Base-by-base conservation (phyloP, 768 basidiomycete species). In the Gloeopeniophorella convolvens region DNA sequence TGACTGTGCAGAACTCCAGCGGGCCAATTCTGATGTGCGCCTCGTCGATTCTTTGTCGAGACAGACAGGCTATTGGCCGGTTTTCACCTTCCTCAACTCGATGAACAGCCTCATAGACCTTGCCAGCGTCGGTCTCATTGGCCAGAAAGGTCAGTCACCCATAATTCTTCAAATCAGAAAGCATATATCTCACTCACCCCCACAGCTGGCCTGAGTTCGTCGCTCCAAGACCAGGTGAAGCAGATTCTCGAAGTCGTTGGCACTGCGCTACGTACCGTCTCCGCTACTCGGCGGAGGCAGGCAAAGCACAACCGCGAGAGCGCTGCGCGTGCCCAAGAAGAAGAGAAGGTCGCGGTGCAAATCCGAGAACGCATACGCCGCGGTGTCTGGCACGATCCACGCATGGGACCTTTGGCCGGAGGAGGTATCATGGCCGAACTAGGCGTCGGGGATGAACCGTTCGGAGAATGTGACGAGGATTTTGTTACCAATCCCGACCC, bases 61-160 rank as follows among this genome's bases (percentile, higher is more conserved):
- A 5, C 89, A 96, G 60, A 90, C 87, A 0, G 93, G 95, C 30
- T 91, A 90, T 62, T 85, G 82, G 75, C 94, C 93, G 4, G 75
- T 90, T 5, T 94, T 96, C 67, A 83, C 83, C 4, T 86, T 92
- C 68, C 69, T 90, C 42, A 82, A 84, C 59, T 90, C 87, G 0
- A 67, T 90, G 62, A 87, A 78, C 59, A 85, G 79, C 55, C 68
- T 98, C 49, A 79, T 97, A 54, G 95, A 98, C 63, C 74, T 98
- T n/a, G 92, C 90, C 1, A 85, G 83, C 51, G 78, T 93, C 35
- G 94, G 94, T 1, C 62, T 98, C n/a, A 96, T 96, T 58, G 96
- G 96, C 3, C 91, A 96, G 62, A 97, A 97, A 70, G 79, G 89
- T 85, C 46, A 5, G 66, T 42, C 33, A n/a, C 5, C 34, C 42